These are phyloP conservation scores for Suhomyces xylopsoci DNA, from an alignment of 805 yeast genomes.

Conservation along the genomic window DNA sequence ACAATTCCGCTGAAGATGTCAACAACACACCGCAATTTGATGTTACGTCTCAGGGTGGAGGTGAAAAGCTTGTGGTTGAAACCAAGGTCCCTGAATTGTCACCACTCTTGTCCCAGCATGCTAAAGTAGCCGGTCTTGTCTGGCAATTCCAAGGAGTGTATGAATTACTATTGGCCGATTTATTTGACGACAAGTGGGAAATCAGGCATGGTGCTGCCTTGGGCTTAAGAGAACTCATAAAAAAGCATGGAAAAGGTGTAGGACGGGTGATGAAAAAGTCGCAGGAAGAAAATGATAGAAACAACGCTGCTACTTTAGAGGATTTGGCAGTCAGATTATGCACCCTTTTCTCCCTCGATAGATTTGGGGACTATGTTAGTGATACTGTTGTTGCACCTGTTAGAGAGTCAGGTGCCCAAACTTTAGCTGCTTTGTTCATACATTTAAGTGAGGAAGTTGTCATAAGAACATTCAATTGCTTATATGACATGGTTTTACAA, in stretches of 20 bases:
- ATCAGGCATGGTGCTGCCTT: slow-evolving; percentile 92
- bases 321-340: slow-evolving; percentile 84
- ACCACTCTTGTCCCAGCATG: slow-evolving; percentile 67
- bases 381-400: slow-evolving; percentile 99
- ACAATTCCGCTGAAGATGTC: slow-evolving; percentile 8
- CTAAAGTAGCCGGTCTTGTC: slow-evolving; percentile 66
- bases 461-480: slow-evolving; percentile 57
- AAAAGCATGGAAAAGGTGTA: slow-evolving; percentile 79
- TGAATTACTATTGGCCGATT: slow-evolving; percentile 72
- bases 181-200: slow-evolving; percentile 90
- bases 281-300: slow-evolving; percentile 55
- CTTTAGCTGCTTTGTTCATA: slow-evolving; percentile 82
- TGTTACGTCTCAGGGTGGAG: slow-evolving; percentile 76
- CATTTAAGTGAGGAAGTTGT: slow-evolving; percentile 64
- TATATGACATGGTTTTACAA: slow-evolving; percentile 72
- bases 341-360: slow-evolving; percentile 84
- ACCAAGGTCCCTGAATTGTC: slow-evolving; percentile 62
- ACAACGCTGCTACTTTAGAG: slow-evolving; percentile 72
- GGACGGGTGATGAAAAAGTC: slow-evolving; percentile 73
- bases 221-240: slow-evolving; percentile 83
- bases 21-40: slow-evolving; percentile 42
- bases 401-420: slow-evolving; percentile 93
- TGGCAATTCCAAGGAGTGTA: slow-evolving; percentile 96
- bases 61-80: slow-evolving; percentile 81
- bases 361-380: slow-evolving; percentile 95